Percentiles rank a stretch among this genome's conserved stretches.
Evolutionary conservation across 805 yeast species (phyloP).

Genomic region (Kuraishia ogatae): DNA sequence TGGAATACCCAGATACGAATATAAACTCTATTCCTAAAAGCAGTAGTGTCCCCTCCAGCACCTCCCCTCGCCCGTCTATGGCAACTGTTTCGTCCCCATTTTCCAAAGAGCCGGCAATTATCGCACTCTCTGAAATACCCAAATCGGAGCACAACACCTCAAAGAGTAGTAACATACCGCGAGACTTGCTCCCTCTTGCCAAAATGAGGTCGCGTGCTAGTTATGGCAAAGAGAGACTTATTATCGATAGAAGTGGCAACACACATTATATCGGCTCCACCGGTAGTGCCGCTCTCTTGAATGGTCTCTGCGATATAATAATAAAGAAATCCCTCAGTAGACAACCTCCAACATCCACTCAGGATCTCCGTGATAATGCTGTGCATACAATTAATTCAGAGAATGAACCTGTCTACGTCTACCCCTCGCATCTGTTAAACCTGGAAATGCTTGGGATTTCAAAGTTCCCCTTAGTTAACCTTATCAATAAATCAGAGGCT

Average conservation of each 20-base stretch:
- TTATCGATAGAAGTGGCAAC: conserved; percentile 35
- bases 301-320: conserved; percentile 33
- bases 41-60: too few relatives aligned
- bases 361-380: conserved; percentile 22
- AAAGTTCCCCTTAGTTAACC: conserved; percentile 29
- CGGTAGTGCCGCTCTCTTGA: conserved; percentile 35
- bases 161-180: background rate
- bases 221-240: conserved; percentile 20
- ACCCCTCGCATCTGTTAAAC: conserved; percentile 20
- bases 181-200: background rate
- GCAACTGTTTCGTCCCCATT: too few relatives aligned
- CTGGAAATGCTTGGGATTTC: conserved; percentile 21
- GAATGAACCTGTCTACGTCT: conserved; percentile 23
- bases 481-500: conserved; percentile 22
- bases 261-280: conserved; percentile 38
- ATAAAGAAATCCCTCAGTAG: conserved; percentile 26
- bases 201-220: background rate
- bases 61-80: too few relatives aligned
- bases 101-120: background rate
- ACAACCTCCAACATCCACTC: conserved; percentile 25
- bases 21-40: too few relatives aligned
- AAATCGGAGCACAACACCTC: background rate
- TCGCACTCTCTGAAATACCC: background rate
- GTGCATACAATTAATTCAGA: conserved; percentile 26
- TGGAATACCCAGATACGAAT: too few relatives aligned